These are phyloP conservation scores for Gossypium gossypioides DNA, from an alignment of 441 rosid species.

Conservation along the genomic window DNA sequence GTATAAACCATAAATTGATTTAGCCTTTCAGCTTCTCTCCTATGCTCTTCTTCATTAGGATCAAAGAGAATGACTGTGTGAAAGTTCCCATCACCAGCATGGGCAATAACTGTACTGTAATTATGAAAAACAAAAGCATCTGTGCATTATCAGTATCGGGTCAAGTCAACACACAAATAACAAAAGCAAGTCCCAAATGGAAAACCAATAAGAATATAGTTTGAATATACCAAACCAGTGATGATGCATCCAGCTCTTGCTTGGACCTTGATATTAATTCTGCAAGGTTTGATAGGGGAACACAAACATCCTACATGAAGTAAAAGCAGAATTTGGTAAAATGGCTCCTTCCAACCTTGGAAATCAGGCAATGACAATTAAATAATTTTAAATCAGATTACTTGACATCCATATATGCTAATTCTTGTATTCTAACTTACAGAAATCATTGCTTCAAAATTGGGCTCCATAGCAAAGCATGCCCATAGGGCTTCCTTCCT, in stretches of 20 bases:
- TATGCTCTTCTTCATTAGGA: slow-evolving; percentile 54
- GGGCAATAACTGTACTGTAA: slow-evolving; percentile 74
- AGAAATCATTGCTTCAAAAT: slow-evolving; percentile 68
- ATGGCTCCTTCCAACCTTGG: not conserved
- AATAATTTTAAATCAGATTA: not conserved
- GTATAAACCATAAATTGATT: slow-evolving; percentile 68
- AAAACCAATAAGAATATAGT: not conserved
- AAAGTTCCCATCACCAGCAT: slow-evolving; percentile 93
- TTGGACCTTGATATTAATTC: slow-evolving; percentile 72
- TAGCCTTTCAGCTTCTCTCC: slow-evolving; percentile 64
- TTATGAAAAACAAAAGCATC: slow-evolving; percentile 10
- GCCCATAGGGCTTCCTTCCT: slow-evolving; percentile 95
- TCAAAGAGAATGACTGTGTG: slow-evolving; percentile 74
- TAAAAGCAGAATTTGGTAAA: not conserved
- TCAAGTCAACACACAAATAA: not conserved
- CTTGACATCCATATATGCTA: not conserved
- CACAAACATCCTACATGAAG: slow-evolving; percentile 71
- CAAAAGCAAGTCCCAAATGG: not conserved
- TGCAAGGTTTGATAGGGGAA: slow-evolving; percentile 73
- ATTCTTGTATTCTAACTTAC: slow-evolving; percentile 28
- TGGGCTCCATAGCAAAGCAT: slow-evolving; percentile 81
- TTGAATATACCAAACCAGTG: slow-evolving; percentile 44
- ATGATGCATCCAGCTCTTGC: slow-evolving; percentile 64
- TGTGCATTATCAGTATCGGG: not conserved
- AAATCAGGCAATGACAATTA: not conserved